Percentiles rank a stretch among this genome's conserved stretches.
Evolutionary conservation across 1,284 basidiomycete species (phyloP).

Genomic region (Ustilago loliicola): DNA sequence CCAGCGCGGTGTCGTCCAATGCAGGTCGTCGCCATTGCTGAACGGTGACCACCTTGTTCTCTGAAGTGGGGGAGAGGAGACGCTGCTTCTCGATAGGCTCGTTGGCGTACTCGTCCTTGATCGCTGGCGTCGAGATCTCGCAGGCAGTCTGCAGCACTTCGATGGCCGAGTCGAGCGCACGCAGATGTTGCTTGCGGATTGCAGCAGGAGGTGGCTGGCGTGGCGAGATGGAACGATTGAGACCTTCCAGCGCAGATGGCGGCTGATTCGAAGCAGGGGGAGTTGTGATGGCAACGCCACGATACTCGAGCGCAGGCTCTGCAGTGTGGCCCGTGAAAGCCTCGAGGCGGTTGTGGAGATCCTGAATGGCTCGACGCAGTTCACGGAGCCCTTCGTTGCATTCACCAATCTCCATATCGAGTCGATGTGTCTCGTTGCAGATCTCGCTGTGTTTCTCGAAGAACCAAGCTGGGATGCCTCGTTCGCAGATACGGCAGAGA

Average conservation of each 20-base stretch:
- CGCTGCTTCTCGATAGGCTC: conserved; percentile 89
- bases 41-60: conserved; percentile 60
- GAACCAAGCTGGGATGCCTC: conserved; percentile 97
- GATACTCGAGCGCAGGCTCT: conserved; percentile 78
- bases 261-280: conserved; percentile 58
- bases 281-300: conserved; percentile 78
- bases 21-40: conserved; percentile 54
- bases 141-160: conserved; percentile 84
- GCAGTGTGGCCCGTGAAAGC: conserved; percentile 32
- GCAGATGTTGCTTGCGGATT: conserved; percentile 72
- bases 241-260: conserved; percentile 70
- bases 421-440: conserved; percentile 93
- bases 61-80: conserved; percentile 77
- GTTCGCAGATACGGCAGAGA: conserved; percentile 97
- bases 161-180: conserved; percentile 84
- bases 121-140: conserved; percentile 87
- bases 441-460: conserved; percentile 99
- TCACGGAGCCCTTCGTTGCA: conserved; percentile 93
- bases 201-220: conserved; percentile 53
- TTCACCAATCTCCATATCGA: conserved; percentile 93
- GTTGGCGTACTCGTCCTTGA: conserved; percentile 84
- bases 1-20: conserved; percentile 81
- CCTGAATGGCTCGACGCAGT: conserved; percentile 78
- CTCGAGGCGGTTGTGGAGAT: conserved; percentile 54
- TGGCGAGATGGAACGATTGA: conserved; percentile 61